Conservation (phyloP, 2,329 filamentous ascomycete genomes). For the Cordyceps cateniannulata region DNA sequence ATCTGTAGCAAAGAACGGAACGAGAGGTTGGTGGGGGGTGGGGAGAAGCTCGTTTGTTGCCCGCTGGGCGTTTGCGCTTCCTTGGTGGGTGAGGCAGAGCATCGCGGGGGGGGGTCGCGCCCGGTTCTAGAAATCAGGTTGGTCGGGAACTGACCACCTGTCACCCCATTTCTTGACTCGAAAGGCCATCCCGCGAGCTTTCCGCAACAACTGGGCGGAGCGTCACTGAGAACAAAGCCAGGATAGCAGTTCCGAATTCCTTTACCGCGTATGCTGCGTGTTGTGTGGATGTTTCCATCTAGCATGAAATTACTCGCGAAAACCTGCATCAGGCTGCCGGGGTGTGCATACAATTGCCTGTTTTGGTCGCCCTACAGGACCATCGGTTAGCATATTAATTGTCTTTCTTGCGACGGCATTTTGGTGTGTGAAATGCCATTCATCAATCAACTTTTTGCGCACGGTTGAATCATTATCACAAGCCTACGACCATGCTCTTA, state of each 20-base stretch:
- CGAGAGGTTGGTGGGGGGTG: no score
- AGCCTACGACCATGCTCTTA: no score
- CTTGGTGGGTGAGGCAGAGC: conserved; percentile 2
- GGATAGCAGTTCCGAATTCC: not conserved
- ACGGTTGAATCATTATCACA: no score
- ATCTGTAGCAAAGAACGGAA: no score
- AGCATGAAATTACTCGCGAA: not conserved
- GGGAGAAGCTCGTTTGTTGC: no score
- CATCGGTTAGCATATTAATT: not conserved
- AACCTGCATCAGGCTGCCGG: not conserved
- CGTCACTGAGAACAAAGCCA: no score
- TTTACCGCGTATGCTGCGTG: not conserved
- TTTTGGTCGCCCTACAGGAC: not conserved
- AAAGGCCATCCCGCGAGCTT: not conserved
- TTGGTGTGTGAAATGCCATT: not conserved
- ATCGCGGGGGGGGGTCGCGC: not conserved
- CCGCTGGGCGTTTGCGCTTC: not conserved
- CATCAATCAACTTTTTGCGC: not conserved
- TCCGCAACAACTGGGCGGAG: not conserved
- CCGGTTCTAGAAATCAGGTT: not conserved
- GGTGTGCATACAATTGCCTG: not conserved
- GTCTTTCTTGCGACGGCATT: not conserved
- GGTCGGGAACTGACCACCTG: not conserved
- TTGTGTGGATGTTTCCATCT: not conserved
- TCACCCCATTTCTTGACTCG: not conserved